Evolutionary conservation across 768 basidiomycete genomes (phyloP), one percentile per base, ranked within the genome.

Genomic region (Collybia sordida): DNA sequence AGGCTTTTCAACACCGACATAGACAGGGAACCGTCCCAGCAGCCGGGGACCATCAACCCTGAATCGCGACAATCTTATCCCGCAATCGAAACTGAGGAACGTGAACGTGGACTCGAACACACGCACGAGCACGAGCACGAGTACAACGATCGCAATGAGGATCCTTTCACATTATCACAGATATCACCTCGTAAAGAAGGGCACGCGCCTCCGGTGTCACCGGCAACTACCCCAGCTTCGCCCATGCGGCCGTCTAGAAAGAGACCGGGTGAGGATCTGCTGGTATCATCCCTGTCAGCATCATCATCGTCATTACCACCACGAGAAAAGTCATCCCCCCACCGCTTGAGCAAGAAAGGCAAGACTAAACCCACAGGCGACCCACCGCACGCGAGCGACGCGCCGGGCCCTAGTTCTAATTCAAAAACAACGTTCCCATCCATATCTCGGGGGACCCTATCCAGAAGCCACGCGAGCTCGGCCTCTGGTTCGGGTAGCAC

Each of bases 201-300:
- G 35, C 34, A 53, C 44, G 23, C 52, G 37, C 41, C 35, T 12
- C 55, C 54, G 14, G 21, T 47, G 37, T 47, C 45, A 37, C 47
- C 49, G 14, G 54, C 50, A 34, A 23, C 31, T 17, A 52, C 40
- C 15, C 64, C 64, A 45, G 60, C 60, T 45, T 73, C 77, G 4
- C 73, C 77, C 44, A 66, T 71, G 65, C 69, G 75, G 53, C 63
- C 58, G 22, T 66, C 75, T 19, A 72, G 60, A 56, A 85, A 85
- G 65, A 80, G 83, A 55, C 65, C 69, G 51, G 72, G 61, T 27
- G n/a, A n/a, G n/a, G n/a, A n/a, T n/a, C n/a, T n/a, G n/a, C n/a
- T n/a, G n/a, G n/a, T n/a, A n/a, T n/a, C n/a, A n/a, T n/a, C n/a
- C n/a, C n/a, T n/a, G n/a, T 63, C 67, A 31, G 63, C 60, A 28